Evolutionary conservation across 2,329 filamentous ascomycete species (phyloP), one percentile per base, ranked within the genome.

Genomic region (Stemphylium vesicarium): DNA sequence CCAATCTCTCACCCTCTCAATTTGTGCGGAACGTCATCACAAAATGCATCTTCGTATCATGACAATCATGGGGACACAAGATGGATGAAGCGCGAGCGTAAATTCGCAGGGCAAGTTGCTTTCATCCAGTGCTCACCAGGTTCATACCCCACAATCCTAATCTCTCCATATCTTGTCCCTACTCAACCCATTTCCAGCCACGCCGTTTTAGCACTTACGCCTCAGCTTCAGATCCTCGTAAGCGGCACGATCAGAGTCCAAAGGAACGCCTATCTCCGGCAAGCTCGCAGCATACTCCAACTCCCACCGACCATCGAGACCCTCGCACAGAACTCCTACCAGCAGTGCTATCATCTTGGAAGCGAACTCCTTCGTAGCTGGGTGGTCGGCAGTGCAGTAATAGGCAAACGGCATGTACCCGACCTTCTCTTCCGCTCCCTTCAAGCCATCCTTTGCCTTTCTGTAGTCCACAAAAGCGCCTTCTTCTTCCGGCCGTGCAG

Each of bases 271-370:
- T 35, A 1, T 8, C n/a, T 16, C 18, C 10, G 20, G 44, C 7
- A 41, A 20, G 18, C n/a, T 24, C 7, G 2, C n/a, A 11, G 29
- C 9, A 18, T 42, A n/a, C 39, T 37, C 41, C 36, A 53, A 31
- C 8, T 16, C 36, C 56, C 56, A 57, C 10, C 56, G 11, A n/a
- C 47, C 31, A 12, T 41, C 40, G 9, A 57, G 37, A 11, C 36
- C 20, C 24, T 43, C 18, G 12, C 50, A 57, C 11, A 62, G 43
- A 20, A 52, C 47, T 20, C 52, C 56, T 4, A 54, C 43, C 24
- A 59, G 24, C 42, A 62, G 9, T 4, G 40, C 50, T 13, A 62
- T 52, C 59, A 60, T 53, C 24, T 60, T 57, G 24, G 50, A 45
- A 24, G 46, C 53, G 15, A 62, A 60, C 24, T 42, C 48, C 16